Conservation (phyloP, 148 eudicot species). For the Fallopia convolvulus region DNA sequence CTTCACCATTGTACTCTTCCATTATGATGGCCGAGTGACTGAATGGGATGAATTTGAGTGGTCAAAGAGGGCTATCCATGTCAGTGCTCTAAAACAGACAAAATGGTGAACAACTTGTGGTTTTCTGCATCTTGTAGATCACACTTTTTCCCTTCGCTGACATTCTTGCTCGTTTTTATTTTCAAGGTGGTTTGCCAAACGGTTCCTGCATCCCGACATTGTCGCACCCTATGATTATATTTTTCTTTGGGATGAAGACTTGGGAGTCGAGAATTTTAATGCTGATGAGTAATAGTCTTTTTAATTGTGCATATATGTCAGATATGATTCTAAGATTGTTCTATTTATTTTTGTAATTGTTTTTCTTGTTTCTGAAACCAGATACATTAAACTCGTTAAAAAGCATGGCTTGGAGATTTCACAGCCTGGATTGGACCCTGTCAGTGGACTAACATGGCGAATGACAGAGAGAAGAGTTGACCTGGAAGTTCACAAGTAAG, state of each 20-base stretch:
- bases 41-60: constrained; percentile 17
- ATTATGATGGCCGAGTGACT: constrained; percentile 9
- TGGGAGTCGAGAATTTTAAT: constrained; percentile 82
- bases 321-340: neutral
- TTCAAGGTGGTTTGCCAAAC: constrained; percentile 91
- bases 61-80: constrained; percentile 18
- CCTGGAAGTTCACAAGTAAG: constrained; percentile 82
- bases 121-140: neutral
- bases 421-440: constrained; percentile 77
- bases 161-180: neutral
- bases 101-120: neutral
- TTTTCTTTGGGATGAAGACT: constrained; percentile 95
- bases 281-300: constrained; percentile 69
- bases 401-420: constrained; percentile 93
- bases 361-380: constrained; percentile 21
- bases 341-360: neutral
- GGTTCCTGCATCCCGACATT: constrained; percentile 91
- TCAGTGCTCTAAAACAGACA: constrained; percentile 10
- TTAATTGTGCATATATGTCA: neutral
- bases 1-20: constrained; percentile 11
- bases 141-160: neutral
- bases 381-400: constrained; percentile 68
- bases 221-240: constrained; percentile 90
- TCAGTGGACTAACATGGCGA: constrained; percentile 28
- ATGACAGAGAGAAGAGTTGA: constrained; percentile 45